These are phyloP conservation scores for Arthromyces matolae DNA, from an alignment of 768 basidiomycete genomes.

Conservation along the genomic window DNA sequence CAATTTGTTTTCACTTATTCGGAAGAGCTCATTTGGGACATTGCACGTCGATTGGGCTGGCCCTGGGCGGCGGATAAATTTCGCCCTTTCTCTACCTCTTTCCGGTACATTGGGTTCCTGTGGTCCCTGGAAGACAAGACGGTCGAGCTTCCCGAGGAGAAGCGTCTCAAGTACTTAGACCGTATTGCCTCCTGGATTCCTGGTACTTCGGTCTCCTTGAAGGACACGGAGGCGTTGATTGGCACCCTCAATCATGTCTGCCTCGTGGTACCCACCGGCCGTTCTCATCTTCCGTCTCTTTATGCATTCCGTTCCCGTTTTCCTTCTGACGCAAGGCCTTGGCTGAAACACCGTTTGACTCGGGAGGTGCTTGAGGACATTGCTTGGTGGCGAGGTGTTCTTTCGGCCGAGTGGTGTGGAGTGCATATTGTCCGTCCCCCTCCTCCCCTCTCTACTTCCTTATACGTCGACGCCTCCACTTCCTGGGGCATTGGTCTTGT, in stretches of 20 bases:
- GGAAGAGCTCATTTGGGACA: slow-evolving; percentile 14
- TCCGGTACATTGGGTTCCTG: slow-evolving; percentile 34
- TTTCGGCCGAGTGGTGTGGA: too few species aligned
- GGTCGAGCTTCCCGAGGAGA: slow-evolving; percentile 28
- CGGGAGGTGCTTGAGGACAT: slow-evolving; percentile 16
- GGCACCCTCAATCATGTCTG: too few species aligned
- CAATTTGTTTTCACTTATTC: background rate
- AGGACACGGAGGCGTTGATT: slow-evolving; percentile 23
- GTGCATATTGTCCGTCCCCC: background rate
- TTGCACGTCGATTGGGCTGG: slow-evolving; percentile 26
- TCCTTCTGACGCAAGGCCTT: slow-evolving; percentile 22
- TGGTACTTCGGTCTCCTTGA: slow-evolving; percentile 6
- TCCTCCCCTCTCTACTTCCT: background rate
- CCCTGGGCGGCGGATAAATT: slow-evolving; percentile 33
- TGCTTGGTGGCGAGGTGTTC: slow-evolving; percentile 22
- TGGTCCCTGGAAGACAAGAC: slow-evolving; percentile 30
- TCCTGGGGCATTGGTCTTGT: too few species aligned
- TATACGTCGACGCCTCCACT: slow-evolving; percentile 39
- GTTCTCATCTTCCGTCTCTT: too few species aligned
- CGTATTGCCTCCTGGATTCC: slow-evolving; percentile 20
- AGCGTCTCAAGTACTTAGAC: slow-evolving; percentile 25
- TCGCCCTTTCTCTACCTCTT: slow-evolving; percentile 21
- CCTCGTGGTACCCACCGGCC: too few species aligned
- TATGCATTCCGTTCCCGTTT: too few species aligned
- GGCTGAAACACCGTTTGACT: slow-evolving; percentile 13